Evolutionary conservation across 1,284 basidiomycete genomes (phyloP), one percentile per base, ranked within the genome.

Genomic region (Cutaneotrichosporon daszewskae): DNA sequence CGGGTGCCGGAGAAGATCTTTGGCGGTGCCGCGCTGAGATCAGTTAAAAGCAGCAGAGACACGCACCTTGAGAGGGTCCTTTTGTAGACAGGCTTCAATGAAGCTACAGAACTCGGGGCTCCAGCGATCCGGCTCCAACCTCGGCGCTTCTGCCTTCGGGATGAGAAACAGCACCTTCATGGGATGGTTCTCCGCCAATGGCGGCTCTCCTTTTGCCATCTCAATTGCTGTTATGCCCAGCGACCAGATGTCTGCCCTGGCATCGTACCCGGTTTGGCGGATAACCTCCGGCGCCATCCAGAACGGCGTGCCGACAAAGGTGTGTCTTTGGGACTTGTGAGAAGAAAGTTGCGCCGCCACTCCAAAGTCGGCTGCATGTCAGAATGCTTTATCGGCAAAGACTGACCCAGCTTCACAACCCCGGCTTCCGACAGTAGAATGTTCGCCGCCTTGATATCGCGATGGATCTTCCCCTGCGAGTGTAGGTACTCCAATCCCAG

Each of bases 201-300:
- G 92, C 12, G 90, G 91, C 53, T 82, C 83, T n/a, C 92, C 92
- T 60, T 87, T 94, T 41, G 84, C 81, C 83, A 96, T 91, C 69
- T 97, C 92, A 60, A 87, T 95, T 14, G 92, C 79, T 66, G 91
- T 86, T 60, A 97, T 92, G 6, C 92, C 92, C 45, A 97, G 72
- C 58, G 87, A 91, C 92, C 92, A 97, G 38, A 97, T 89, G 62
- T 97, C 94, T 5, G 92, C 94, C 62, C 90, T 89, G 24, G 85
- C 84, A 61, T 97, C 92, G 67, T 98, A 98, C 1, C 92, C 92
- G 7, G 91, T 86, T 72, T 98, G 95, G 23, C 88, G 81, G 60
- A 99, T 98, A 8, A 97, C 90, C 71, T 97, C 94, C 0, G 92
- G 92, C 0, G 92, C 92, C 94, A 97, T 97, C 92, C 92, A 97